A percentile compares a stretch with the other conserved stretches of the same genome.
These are phyloP conservation scores for Juglanconis juglandina DNA, from an alignment of 2,329 filamentous ascomycete genomes.

Conservation along the genomic window DNA sequence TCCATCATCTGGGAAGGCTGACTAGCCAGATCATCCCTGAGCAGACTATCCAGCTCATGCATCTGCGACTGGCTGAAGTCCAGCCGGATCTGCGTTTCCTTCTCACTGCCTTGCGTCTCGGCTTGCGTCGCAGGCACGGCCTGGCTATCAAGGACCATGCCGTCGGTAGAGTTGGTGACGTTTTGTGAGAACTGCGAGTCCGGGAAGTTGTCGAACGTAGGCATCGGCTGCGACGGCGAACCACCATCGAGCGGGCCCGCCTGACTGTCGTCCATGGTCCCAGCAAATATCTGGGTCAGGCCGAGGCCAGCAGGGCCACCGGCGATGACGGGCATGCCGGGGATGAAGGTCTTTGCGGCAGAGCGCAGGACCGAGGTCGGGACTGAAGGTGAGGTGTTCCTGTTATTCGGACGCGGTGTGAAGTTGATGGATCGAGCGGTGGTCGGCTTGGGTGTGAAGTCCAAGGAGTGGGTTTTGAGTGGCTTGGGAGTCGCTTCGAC, in stretches of 20 bases:
- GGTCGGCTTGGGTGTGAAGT: conserved; percentile 25
- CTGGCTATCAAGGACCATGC: conserved; percentile 44
- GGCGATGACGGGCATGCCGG: conserved; percentile 57
- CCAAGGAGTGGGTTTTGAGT: conserved; percentile 34
- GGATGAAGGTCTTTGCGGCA: conserved; percentile 67
- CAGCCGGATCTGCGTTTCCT: conserved; percentile 39
- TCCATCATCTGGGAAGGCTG: conserved; percentile 70
- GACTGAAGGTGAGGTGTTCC: conserved; percentile 44
- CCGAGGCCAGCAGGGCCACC: conserved; percentile 63
- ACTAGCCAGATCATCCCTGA: conserved; percentile 46
- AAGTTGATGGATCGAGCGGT: conserved; percentile 25
- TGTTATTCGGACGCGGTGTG: conserved; percentile 36
- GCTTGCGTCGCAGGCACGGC: conserved; percentile 32
- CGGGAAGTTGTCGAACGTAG: conserved; percentile 54
- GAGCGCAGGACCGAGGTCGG: conserved; percentile 66
- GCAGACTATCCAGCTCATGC: conserved; percentile 55
- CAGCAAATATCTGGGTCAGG: conserved; percentile 85
- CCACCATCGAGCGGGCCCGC: conserved; percentile 24
- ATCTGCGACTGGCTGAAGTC: conserved; percentile 60
- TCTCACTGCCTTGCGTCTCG: conserved; percentile 29
- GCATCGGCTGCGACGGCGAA: conserved; percentile 49
- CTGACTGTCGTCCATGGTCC: conserved; percentile 73
- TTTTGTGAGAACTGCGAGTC: conserved; percentile 61
- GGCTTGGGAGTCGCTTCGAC: conserved; percentile 48
- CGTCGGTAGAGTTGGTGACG: conserved; percentile 52